Percentiles rank a stretch among this genome's conserved stretches.
Conservation (phyloP, 1,139 yeast genomes). For the Sugiyamaella paludigena region DNA sequence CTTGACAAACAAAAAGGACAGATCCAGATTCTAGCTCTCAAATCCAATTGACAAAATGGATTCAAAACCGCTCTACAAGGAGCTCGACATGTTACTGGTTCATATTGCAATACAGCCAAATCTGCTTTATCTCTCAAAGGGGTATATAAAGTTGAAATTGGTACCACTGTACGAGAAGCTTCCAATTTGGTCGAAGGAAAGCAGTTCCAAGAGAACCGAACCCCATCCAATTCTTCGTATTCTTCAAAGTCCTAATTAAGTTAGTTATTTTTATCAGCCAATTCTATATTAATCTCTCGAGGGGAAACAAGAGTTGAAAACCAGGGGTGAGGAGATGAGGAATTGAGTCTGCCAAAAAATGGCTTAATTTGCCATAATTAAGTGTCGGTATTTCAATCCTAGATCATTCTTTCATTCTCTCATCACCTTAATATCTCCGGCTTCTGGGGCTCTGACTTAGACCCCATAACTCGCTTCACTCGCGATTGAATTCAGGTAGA, state of each 20-base stretch:
- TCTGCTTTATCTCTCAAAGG: constrained; percentile 82
- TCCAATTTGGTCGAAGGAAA: constrained; percentile 88
- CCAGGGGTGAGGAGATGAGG: too few species aligned
- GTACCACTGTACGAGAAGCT: constrained; percentile 89
- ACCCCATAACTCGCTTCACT: too few species aligned
- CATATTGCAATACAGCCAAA: constrained; percentile 78
- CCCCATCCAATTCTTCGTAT: constrained; percentile 84
- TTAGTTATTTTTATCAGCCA: neutral
- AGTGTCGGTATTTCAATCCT: too few species aligned
- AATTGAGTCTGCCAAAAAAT: too few species aligned
- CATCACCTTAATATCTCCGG: too few species aligned
- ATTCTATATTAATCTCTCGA: too few species aligned
- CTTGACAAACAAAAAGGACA: constrained; percentile 84
- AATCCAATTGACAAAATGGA: constrained; percentile 80
- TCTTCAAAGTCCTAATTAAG: constrained; percentile 64
- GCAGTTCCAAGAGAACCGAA: constrained; percentile 86
- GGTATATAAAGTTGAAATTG: constrained; percentile 90
- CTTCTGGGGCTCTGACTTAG: too few species aligned
- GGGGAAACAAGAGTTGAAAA: too few species aligned
- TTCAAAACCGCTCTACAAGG: constrained; percentile 84
- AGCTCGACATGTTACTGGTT: constrained; percentile 83
- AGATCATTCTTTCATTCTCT: too few species aligned
- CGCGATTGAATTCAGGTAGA: too few species aligned
- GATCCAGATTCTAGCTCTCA: constrained; percentile 78
- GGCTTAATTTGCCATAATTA: too few species aligned